phyloP scores from a whole-genome alignment of 1,284 basidiomycete genomes.

The Vanrija humicola region DNA sequence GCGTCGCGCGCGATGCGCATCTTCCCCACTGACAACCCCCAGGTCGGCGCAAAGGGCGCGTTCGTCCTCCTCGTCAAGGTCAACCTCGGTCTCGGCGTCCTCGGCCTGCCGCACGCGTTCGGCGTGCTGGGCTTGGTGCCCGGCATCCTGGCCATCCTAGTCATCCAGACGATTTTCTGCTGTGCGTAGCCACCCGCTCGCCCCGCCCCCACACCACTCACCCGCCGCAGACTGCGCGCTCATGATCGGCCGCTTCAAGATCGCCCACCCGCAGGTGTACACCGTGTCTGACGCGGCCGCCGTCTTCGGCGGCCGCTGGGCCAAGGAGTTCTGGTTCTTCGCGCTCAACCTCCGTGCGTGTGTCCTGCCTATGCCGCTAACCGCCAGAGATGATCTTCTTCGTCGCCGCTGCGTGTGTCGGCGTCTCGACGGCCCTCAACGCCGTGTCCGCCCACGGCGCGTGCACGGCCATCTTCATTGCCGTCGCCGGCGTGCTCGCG shows the following conservation, averaged over 20 bases:
- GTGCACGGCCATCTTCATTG: conserved; percentile 31
- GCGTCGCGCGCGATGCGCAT: background rate
- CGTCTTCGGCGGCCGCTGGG: conserved; percentile 24
- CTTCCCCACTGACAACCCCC: background rate
- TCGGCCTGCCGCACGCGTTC: conserved; percentile 34
- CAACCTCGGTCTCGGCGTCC: conserved; percentile 38
- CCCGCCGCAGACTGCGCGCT: conserved; percentile 4
- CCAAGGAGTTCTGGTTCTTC: conserved; percentile 15
- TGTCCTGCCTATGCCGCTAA: too few relatives aligned
- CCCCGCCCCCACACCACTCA: background rate
- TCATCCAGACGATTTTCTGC: conserved; percentile 28
- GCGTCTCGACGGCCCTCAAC: conserved; percentile 26
- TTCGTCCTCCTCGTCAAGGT: conserved; percentile 28
- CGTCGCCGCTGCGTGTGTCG: conserved; percentile 20
- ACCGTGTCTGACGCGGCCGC: conserved; percentile 27
- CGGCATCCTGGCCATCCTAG: conserved; percentile 29
- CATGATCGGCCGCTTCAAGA: conserved; percentile 22
- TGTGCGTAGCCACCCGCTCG: conserved; percentile 8
- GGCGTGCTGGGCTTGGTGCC: conserved; percentile 31
- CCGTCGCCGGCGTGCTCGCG: conserved; percentile 21
- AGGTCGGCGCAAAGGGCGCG: conserved; percentile 14
- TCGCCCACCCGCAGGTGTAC: conserved; percentile 22
- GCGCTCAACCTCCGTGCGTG: background rate
- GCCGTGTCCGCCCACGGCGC: conserved; percentile 26
- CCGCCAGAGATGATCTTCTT: conserved; percentile 21